Base-by-base conservation (phyloP, 2,329 filamentous ascomycete genomes). In the Sodiomyces alkalinus region DNA sequence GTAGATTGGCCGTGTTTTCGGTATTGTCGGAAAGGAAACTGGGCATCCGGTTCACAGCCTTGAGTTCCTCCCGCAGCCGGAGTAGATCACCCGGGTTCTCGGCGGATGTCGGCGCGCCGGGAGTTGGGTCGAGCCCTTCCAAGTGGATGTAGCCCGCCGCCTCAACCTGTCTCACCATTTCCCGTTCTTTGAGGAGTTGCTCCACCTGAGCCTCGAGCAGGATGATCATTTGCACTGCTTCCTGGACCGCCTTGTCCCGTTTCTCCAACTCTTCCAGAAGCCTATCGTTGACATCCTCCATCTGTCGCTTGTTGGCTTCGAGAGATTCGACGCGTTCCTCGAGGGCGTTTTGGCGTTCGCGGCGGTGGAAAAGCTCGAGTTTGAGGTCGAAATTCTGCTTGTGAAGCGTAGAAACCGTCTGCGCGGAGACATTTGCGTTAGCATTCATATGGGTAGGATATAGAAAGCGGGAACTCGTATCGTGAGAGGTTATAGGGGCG, bases 341-440 rank as follows among this genome's bases (percentile, higher is more conserved):
- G 19, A 81, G 42, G 14, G 54, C 55, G 7, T 59, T 60, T 41
- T 78, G 73, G 29, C 66, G 62, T 48, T 82, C 68, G 17, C 77
- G 62, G 6, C 74, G 64, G 43, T 82, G 75, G 39, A 67, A 80
- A 1, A 83, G 50, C 44, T 82, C 76, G 18, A 82, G 57, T 47
- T 83, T 82, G 22, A 83, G 59, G 39, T 80, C 76, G 39, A 82
- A 83, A 42, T 82, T 83, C 50, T 80, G 70, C 45, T 83, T 83
- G 47, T 76, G 72, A 14, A 82, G 52, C 2, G 60, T 74, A 4
- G 76, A 78, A 29, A 81, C 53, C 30, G 74, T 68, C 64, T 78
- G 27, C 20, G 3, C 23, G 26, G 22, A 12, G 28, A 36, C 11
- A 1, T 17, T 9, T 7, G 7, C 6, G 2, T 37, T 24, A 32